Percentiles rank a stretch among this genome's conserved stretches.
These are phyloP conservation scores for Dendrobium nobile DNA, from an alignment of 106 monocot species.

Conservation along the genomic window DNA sequence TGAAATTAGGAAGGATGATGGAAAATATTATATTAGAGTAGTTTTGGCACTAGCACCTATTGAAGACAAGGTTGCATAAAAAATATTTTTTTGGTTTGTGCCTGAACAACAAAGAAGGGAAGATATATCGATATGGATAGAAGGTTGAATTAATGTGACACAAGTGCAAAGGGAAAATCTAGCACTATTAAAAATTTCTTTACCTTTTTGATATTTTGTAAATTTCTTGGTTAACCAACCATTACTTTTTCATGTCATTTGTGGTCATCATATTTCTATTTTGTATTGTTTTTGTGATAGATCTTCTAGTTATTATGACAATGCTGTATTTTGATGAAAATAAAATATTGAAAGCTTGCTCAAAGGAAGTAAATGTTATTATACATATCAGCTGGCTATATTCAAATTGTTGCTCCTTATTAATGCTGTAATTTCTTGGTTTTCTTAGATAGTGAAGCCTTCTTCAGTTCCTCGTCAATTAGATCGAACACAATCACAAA, in stretches of 20 bases:
- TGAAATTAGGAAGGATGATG: not conserved
- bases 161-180: not conserved
- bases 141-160: not conserved
- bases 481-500: constrained; percentile 38
- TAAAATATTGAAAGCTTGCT: not conserved
- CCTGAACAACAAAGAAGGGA: not conserved
- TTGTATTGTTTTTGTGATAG: not conserved
- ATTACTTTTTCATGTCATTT: not conserved
- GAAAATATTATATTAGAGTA: not conserved
- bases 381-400: not conserved
- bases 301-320: not conserved
- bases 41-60: not conserved
- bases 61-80: not conserved
- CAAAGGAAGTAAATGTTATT: not conserved
- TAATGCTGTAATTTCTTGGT: not conserved
- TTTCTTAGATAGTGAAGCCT: constrained; percentile 54
- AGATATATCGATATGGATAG: not conserved
- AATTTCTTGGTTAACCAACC: not conserved
- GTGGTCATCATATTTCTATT: not conserved
- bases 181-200: not conserved
- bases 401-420: not conserved
- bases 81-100: not conserved
- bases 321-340: not conserved
- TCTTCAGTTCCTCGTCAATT: constrained; percentile 47
- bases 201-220: not conserved